Percentiles rank a stretch among this genome's conserved stretches.
These are phyloP conservation scores for Cicer bijugum DNA, from an alignment of 306 rosid species.

Conservation along the genomic window DNA sequence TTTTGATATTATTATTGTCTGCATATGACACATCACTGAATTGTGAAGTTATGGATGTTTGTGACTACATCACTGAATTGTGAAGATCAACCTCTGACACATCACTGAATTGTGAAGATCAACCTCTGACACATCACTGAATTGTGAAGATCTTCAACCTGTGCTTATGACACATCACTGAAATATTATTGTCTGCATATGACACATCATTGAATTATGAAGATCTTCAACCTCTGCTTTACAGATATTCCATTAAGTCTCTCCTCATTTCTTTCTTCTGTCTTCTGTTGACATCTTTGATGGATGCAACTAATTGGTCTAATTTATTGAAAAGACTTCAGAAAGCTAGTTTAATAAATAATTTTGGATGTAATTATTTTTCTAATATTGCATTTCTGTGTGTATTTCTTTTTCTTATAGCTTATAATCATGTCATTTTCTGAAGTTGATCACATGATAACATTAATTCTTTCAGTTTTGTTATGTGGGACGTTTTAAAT, in stretches of 20 bases:
- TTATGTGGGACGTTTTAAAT: slow-evolving; percentile 37
- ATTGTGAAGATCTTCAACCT: slow-evolving; percentile 16
- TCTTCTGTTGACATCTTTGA: neutral
- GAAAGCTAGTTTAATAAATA: neutral
- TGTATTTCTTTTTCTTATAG: slow-evolving; percentile 33
- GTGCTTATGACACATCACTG: neutral
- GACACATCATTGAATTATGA: slow-evolving; percentile 4
- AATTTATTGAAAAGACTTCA: slow-evolving; percentile 18
- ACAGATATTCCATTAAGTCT: neutral
- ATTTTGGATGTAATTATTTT: slow-evolving; percentile 23
- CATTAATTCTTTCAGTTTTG: slow-evolving; percentile 26
- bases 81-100: neutral
- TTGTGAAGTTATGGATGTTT: slow-evolving; percentile 37
- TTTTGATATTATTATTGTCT: slow-evolving; percentile 29
- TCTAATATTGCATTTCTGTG: slow-evolving; percentile 20
- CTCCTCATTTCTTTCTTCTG: slow-evolving; percentile 11
- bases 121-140: neutral
- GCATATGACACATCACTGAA: slow-evolving; percentile 4
- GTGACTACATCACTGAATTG: neutral
- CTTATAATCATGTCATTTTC: neutral
- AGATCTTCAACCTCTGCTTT: slow-evolving; percentile 28
- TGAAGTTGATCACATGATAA: slow-evolving; percentile 26
- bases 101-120: neutral
- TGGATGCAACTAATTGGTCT: neutral
- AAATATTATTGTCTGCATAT: slow-evolving; percentile 14